These are phyloP conservation scores for Peniophora sp. DNA, from an alignment of 1,284 basidiomycete species.

Conservation along the genomic window DNA sequence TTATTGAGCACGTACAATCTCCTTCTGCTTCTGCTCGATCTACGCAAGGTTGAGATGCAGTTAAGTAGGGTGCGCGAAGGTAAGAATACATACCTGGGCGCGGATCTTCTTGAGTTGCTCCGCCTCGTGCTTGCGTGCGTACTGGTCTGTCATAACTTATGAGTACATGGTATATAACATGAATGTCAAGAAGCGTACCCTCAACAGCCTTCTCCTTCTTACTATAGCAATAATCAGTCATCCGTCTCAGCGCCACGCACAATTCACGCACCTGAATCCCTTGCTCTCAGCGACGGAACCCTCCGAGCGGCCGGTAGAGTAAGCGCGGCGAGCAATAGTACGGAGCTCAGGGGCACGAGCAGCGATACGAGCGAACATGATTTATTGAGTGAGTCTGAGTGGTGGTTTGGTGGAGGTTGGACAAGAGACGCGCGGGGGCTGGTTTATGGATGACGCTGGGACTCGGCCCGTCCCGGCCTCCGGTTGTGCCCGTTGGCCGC, in stretches of 20 bases:
- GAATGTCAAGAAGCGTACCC: conserved; percentile 28
- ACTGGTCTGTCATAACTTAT: conserved; percentile 41
- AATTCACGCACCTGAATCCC: conserved; percentile 39
- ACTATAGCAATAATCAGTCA: conserved; percentile 27
- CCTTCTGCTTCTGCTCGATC: conserved; percentile 51
- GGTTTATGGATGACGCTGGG: not conserved
- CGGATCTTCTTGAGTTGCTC: conserved; percentile 50
- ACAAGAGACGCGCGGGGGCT: not conserved
- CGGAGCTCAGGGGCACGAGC: conserved; percentile 3
- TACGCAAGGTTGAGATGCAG: conserved; percentile 16
- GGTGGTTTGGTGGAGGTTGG: conserved; percentile 14
- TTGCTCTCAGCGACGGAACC: conserved; percentile 50
- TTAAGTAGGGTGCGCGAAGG: not conserved
- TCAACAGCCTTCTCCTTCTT: conserved; percentile 71
- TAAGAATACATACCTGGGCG: conserved; percentile 35
- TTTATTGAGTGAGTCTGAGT: conserved; percentile 8
- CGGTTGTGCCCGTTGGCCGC: not conserved
- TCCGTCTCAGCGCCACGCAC: conserved; percentile 8
- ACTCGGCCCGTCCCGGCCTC: not conserved
- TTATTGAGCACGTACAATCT: conserved; percentile 36
- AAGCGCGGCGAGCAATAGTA: conserved; percentile 5
- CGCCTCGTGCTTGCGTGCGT: conserved; percentile 46
- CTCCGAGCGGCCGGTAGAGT: conserved; percentile 25
- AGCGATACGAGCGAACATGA: conserved; percentile 10
- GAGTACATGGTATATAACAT: too few relatives aligned